Base-by-base conservation (phyloP, 495 filamentous ascomycete species). In the Talaromyces trachyspermus region DNA sequence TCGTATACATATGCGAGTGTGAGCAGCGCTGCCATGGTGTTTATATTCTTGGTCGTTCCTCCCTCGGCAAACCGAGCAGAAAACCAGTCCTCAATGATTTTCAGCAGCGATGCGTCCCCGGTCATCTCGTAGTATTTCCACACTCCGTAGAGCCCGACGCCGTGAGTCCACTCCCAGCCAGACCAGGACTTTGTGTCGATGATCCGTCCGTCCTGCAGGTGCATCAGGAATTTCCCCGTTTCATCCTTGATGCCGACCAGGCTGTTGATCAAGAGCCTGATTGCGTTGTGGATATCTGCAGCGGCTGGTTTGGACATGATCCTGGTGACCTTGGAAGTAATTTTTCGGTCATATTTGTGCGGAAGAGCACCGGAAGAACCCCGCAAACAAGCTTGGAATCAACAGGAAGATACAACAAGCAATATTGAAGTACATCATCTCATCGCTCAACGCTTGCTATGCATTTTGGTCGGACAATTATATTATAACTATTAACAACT, bases 101-200 rank as follows among this genome's bases (percentile, higher is more conserved):
- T 53, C 1, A 84, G 67, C 12, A 74, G 61, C 3, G 58, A 58
- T 0, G 56, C 46, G 37, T 79, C 72, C 17, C 73, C 76, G 0
- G 80, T 85, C 26, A 87, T 57, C 37, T 76, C 72, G 66, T 86
- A 80, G 70, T 87, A 86, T 44, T 85, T 77, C 78, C 79, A 88
- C 38, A 88, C 73, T n/a, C 84, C 83, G 57, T 86, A 86, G 4
- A 88, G 72, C 0, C 84, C 84, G 49, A 88, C 77, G 5, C 84
- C 84, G 60, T 88, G 84, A 3, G 84, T 88, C 84, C 84, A 88
- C 69, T 88, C 84, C 84, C 84, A 88, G 51, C 78, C 80, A 32
- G 76, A 62, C 84, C 84, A 88, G 32, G 80, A 83, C 61, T 88
- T 88, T 14, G 84, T 88, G 57, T 88, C 84, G 50, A 88, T 86